Evolutionary conservation across 1,284 basidiomycete genomes (phyloP), one percentile per base, ranked within the genome.

Genomic region (Rhodotorula sp.): DNA sequence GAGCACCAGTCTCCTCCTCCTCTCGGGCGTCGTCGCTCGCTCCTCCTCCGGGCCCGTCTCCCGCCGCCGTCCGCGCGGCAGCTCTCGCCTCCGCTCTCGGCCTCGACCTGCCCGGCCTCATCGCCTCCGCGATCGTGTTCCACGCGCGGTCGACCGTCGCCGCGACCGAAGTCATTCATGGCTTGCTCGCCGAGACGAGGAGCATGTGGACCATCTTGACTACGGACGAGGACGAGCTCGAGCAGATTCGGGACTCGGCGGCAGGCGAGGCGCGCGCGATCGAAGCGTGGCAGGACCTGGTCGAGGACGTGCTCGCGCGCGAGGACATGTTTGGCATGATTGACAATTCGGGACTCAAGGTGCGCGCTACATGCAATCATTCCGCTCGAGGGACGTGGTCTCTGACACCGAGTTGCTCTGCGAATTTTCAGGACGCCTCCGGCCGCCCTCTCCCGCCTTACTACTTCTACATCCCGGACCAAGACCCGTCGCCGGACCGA

Each of bases 121-220:
- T 76, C 64, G 74, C 74, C 6, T 67, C 62, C 3, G 64, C 74
- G 2, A 73, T 76, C 66, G 74, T 76, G 15, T 76, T 76, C 62
- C 69, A 70, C 56, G 63, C 74, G 3, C 74, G 74, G 8, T 69
- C 74, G 57, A 74, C 74, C 4, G 74, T 76, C 54, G 70, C 68
- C 28, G 69, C 73, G 5, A 64, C 69, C 49, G 70, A 73, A 58
- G 57, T 76, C n/a, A 52, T 68, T n/a, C 62, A 60, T 5, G 72
- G 67, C 19, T 58, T 74, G 7, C 60, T 76, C 18, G 43, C 54
- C 21, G 72, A 71, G 47, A 66, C 66, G 8, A 69, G 74, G 21
- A 55, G 50, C 21, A 66, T 76, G 62, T 76, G 74, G 72, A 26
- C 45, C 26, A 66, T 76, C 23, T 31, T 76, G 21, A n/a, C 54